Conservation (phyloP, 495 filamentous ascomycete species). For the Talaromyces trachyspermus region DNA sequence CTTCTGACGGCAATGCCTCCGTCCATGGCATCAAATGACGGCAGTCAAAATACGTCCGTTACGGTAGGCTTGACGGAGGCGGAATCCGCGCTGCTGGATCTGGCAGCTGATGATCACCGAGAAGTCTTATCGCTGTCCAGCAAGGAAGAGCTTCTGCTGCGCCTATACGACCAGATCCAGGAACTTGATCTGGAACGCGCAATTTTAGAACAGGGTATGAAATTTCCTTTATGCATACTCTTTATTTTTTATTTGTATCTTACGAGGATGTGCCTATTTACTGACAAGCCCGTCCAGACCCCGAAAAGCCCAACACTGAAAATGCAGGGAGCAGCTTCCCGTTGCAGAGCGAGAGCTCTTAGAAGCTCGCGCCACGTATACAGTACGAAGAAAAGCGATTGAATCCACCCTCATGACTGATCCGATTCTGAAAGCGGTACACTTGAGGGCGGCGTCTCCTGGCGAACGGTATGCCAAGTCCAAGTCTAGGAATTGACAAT, state of each 20-base stretch:
- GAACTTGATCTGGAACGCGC: constrained; percentile 64
- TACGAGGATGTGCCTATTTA: neutral
- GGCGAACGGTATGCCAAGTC: constrained; percentile 52
- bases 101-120: constrained; percentile 34
- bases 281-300: constrained; percentile 8
- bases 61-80: constrained; percentile 24
- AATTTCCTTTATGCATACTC: neutral
- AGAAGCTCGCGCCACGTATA: constrained; percentile 60
- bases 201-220: constrained; percentile 49
- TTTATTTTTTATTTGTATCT: neutral
- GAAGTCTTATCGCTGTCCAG: constrained; percentile 51
- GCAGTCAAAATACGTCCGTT: constrained; percentile 15
- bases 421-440: constrained; percentile 69
- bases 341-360: constrained; percentile 57
- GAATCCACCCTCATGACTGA: constrained; percentile 60
- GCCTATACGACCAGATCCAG: constrained; percentile 61
- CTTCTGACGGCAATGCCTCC: constrained; percentile 24
- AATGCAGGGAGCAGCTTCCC: constrained; percentile 42
- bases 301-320: constrained; percentile 22
- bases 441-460: constrained; percentile 56
- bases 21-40: constrained; percentile 31
- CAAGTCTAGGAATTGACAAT: neutral
- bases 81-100: constrained; percentile 31
- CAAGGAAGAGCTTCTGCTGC: constrained; percentile 53
- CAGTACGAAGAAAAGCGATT: constrained; percentile 58